phyloP scores from a whole-genome alignment of 768 basidiomycete species.

The Tulasnella sp. region DNA sequence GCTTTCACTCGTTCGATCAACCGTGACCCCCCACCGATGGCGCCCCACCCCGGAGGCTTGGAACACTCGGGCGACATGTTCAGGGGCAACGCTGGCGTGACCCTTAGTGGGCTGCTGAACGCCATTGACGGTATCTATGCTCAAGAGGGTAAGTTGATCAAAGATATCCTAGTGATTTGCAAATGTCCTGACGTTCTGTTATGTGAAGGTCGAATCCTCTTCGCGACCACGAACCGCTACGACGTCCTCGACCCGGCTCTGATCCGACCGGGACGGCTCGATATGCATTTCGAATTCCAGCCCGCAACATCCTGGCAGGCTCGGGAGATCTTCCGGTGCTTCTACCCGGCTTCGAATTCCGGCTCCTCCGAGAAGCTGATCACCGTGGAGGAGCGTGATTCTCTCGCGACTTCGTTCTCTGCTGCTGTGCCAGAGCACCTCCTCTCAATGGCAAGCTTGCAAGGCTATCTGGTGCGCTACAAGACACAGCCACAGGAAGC shows the following conservation, averaged over 20 bases:
- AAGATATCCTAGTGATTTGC: constrained; percentile 62
- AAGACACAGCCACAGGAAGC: constrained; percentile 1
- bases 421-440: constrained; percentile 78
- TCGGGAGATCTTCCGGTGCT: constrained; percentile 81
- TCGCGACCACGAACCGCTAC: constrained; percentile 81
- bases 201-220: not conserved
- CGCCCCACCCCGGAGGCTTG: constrained; percentile 21
- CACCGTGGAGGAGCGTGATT: constrained; percentile 40
- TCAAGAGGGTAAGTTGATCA: constrained; percentile 82
- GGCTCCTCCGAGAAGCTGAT: constrained; percentile 50
- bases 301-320: constrained; percentile 76
- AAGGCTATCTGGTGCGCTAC: constrained; percentile 65
- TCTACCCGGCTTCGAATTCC: constrained; percentile 69
- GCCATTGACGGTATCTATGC: constrained; percentile 80
- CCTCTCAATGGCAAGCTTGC: constrained; percentile 84
- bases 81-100: constrained; percentile 38
- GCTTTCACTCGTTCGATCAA: constrained; percentile 75
- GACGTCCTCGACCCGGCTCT: constrained; percentile 86
- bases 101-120: constrained; percentile 74
- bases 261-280: constrained; percentile 81
- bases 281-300: constrained; percentile 89
- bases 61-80: not conserved
- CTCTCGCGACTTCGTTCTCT: constrained; percentile 71
- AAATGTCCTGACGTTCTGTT: not conserved
- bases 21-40: constrained; percentile 49